Evolutionary conservation across 495 filamentous ascomycete species (phyloP).

Genomic region (Annulohypoxylon moriforme): DNA sequence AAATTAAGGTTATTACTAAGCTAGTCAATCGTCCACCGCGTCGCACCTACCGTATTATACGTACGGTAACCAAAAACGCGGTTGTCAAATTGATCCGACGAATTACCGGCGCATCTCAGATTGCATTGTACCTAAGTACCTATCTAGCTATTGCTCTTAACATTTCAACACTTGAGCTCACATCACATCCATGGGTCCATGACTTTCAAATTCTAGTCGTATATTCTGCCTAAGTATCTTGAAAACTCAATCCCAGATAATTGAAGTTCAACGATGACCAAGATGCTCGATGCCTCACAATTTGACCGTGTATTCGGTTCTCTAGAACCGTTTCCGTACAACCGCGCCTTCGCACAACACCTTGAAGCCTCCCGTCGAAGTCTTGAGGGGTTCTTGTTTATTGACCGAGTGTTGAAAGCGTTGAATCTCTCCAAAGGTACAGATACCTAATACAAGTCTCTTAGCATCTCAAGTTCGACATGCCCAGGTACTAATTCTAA

Average conservation of each 20-base stretch:
- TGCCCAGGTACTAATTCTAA: slow-evolving; percentile 14
- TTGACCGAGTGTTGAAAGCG: slow-evolving; percentile 77
- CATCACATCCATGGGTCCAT: neutral
- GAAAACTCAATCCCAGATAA: neutral
- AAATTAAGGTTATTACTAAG: slow-evolving; percentile 26
- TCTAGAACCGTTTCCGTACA: slow-evolving; percentile 71
- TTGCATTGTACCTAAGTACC: neutral
- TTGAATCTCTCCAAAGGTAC: slow-evolving; percentile 75
- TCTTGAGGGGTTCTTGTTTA: slow-evolving; percentile 75
- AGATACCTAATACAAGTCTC: neutral
- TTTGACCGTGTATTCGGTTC: slow-evolving; percentile 74
- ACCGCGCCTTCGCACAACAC: slow-evolving; percentile 64
- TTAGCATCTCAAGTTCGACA: neutral
- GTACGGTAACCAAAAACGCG: neutral
- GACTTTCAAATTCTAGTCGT: neutral
- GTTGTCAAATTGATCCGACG: slow-evolving; percentile 2
- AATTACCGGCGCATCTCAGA: slow-evolving; percentile 22
- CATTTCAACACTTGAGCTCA: neutral
- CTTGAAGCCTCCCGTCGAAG: slow-evolving; percentile 71
- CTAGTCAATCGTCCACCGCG: slow-evolving; percentile 5
- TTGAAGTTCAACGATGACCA: neutral
- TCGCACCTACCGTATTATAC: neutral
- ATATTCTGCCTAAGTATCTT: neutral
- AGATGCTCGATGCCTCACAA: slow-evolving; percentile 60
- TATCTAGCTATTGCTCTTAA: neutral